Conservation (phyloP, 2,329 filamentous ascomycete species). For the Xylariales sp. region DNA sequence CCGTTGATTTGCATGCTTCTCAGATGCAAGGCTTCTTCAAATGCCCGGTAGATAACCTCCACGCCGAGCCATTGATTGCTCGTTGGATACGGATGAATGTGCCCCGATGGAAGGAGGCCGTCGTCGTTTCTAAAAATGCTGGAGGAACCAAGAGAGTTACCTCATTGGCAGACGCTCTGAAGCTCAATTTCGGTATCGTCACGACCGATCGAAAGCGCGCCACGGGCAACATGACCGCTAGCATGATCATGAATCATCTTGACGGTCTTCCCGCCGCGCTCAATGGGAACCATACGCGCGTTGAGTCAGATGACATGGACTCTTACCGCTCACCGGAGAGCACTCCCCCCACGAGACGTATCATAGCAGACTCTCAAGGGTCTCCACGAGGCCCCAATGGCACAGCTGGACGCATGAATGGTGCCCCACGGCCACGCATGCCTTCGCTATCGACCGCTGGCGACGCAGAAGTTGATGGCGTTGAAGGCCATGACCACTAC, state of each 20-base stretch:
- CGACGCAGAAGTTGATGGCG: constrained; percentile 32
- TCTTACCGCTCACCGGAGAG: constrained; percentile 18
- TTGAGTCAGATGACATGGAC: constrained; percentile 17
- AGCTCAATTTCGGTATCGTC: constrained; percentile 96
- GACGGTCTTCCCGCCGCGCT: constrained; percentile 41
- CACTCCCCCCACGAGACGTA: constrained; percentile 16
- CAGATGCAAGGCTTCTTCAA: constrained; percentile 99
- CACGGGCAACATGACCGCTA: constrained; percentile 65
- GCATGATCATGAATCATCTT: constrained; percentile 69
- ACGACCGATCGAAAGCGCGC: constrained; percentile 73
- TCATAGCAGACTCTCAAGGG: constrained; percentile 35
- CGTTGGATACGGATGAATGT: constrained; percentile 94
- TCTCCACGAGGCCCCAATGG: constrained; percentile 35
- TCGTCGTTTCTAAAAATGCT: constrained; percentile 97
- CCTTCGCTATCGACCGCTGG: constrained; percentile 30
- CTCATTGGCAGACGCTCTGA: constrained; percentile 88
- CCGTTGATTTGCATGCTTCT: constrained; percentile 91
- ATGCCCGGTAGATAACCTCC: constrained; percentile 94
- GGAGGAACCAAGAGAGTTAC: constrained; percentile 97
- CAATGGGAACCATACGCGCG: constrained; percentile 18
- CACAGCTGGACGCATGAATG: constrained; percentile 22
- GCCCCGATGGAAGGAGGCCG: constrained; percentile 80
- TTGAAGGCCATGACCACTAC: constrained; percentile 32
- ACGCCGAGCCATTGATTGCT: constrained; percentile 91
- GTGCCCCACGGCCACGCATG: constrained; percentile 21